Percentiles rank a stretch among this genome's conserved stretches.
phyloP scores from a whole-genome alignment of 1,139 yeast genomes.

The Scheffersomyces segobiensis region DNA sequence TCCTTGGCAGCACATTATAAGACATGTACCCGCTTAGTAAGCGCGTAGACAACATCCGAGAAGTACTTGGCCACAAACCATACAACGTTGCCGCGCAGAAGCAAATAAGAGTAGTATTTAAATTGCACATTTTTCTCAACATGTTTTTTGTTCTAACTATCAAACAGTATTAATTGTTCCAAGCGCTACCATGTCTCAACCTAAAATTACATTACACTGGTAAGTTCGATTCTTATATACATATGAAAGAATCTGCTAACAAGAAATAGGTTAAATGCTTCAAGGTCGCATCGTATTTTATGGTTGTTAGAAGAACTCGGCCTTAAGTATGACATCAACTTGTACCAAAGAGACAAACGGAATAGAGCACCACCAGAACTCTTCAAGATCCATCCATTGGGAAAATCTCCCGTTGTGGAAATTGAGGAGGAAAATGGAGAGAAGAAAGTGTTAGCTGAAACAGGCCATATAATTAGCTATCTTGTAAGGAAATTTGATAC shows the following conservation, averaged over 20 bases:
- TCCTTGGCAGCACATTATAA: neutral
- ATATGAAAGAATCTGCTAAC: neutral
- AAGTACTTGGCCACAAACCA: neutral
- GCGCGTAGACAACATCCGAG: neutral
- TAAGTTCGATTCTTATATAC: conserved; percentile 10
- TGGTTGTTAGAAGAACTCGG: conserved; percentile 41
- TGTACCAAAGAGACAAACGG: conserved; percentile 26
- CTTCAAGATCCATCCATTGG: conserved; percentile 37
- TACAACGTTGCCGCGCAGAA: neutral
- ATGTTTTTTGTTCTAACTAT: neutral
- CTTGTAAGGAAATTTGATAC: conserved; percentile 32
- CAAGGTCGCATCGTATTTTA: conserved; percentile 40
- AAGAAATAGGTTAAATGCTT: conserved; percentile 30
- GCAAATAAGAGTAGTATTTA: neutral
- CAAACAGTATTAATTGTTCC: neutral
- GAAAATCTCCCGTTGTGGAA: conserved; percentile 44
- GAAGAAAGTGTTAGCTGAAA: conserved; percentile 31
- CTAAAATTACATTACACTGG: conserved; percentile 22
- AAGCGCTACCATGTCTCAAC: conserved; percentile 5
- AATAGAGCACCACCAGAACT: conserved; percentile 40
- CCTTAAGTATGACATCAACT: conserved; percentile 35
- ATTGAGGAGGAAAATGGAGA: conserved; percentile 23
- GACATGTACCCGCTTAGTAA: neutral
- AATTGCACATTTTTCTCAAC: neutral
- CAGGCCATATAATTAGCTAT: conserved; percentile 38